phyloP scores from a whole-genome alignment of 805 yeast species.

The Lipomyces sp. region DNA sequence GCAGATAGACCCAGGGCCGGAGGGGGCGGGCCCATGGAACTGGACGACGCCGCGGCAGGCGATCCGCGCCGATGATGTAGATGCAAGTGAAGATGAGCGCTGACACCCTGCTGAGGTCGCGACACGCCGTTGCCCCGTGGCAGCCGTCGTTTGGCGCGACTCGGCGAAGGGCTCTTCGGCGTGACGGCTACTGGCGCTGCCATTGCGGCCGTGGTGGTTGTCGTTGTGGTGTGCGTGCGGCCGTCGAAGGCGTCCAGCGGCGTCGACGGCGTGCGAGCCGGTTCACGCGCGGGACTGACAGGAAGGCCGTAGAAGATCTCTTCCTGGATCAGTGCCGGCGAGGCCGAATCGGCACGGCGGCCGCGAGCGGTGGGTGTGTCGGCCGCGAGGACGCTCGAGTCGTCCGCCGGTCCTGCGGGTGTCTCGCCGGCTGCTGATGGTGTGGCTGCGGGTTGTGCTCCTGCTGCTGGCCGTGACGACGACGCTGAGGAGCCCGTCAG shows the following conservation, averaged over 20 bases:
- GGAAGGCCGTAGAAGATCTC: not conserved
- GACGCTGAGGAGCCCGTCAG: slow-evolving; percentile 3
- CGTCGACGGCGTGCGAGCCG: not conserved
- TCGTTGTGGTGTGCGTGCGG: not conserved
- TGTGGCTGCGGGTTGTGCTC: not conserved
- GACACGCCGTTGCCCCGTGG: too few relatives aligned
- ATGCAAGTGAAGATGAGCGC: too few relatives aligned
- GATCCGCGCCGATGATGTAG: too few relatives aligned
- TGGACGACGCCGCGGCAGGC: too few relatives aligned
- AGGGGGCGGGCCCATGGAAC: too few relatives aligned
- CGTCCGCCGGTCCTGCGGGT: too few relatives aligned
- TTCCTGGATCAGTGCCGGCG: slow-evolving; percentile 3
- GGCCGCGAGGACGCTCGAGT: too few relatives aligned
- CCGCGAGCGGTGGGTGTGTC: slow-evolving; percentile 16
- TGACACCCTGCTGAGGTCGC: too few relatives aligned
- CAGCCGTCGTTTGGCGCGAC: too few relatives aligned
- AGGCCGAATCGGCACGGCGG: slow-evolving; percentile 3
- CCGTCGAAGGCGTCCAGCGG: too few relatives aligned
- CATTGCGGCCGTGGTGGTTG: slow-evolving; percentile 3
- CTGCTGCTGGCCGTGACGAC: slow-evolving; percentile 2
- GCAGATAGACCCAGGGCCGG: too few relatives aligned
- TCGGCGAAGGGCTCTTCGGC: too few relatives aligned
- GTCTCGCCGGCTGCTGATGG: not conserved
- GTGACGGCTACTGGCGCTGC: not conserved
- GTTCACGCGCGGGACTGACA: slow-evolving; percentile 1